Conservation (phyloP, 257 asterid genomes). For the Ilex aquifolium region DNA sequence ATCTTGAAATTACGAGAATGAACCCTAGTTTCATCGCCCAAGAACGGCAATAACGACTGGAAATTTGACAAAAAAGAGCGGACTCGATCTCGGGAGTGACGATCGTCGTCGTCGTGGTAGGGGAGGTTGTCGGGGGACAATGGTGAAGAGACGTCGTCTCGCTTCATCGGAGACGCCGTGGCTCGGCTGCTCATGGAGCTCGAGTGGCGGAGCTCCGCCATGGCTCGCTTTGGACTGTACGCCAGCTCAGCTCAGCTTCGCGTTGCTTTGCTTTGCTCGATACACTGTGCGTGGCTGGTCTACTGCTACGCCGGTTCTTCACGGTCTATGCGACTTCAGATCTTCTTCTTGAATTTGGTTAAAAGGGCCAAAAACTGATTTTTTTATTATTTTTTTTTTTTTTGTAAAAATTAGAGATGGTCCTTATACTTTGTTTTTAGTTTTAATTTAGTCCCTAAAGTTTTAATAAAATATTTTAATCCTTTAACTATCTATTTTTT, state of each 20-base stretch:
- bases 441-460: too few species aligned
- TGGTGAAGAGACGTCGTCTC: constrained; percentile 36
- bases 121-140: constrained; percentile 20
- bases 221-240: constrained; percentile 91
- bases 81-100: constrained; percentile 72
- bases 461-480: too few species aligned
- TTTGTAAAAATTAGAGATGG: too few species aligned
- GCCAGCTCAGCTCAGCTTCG: constrained; percentile 82
- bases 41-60: constrained; percentile 43
- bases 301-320: too few species aligned
- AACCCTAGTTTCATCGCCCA: constrained; percentile 62
- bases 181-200: constrained; percentile 78
- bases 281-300: background rate
- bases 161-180: constrained; percentile 57
- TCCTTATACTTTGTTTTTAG: too few species aligned
- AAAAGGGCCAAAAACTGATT: too few species aligned
- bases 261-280: constrained; percentile 15
- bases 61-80: constrained; percentile 33
- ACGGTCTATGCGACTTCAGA: too few species aligned
- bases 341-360: too few species aligned
- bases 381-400: too few species aligned
- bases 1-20: constrained; percentile 54
- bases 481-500: too few species aligned
- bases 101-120: constrained; percentile 62
- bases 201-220: constrained; percentile 99